These are phyloP conservation scores for Truncatella angustata DNA, from an alignment of 2,329 filamentous ascomycete genomes.

Conservation along the genomic window DNA sequence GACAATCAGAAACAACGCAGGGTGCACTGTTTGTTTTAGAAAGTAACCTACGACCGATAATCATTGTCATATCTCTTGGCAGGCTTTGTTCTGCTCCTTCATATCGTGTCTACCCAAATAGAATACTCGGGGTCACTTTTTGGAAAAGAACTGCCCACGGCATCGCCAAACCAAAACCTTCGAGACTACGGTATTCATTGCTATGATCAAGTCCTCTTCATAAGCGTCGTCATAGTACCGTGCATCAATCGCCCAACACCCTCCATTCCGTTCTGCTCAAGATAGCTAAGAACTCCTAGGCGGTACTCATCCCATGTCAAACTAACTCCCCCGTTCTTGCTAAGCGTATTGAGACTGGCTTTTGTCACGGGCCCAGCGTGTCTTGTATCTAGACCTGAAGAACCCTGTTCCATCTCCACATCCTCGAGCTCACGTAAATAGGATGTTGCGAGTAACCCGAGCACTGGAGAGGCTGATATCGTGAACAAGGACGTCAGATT, in stretches of 20 bases:
- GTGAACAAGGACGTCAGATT: slow-evolving; percentile 51
- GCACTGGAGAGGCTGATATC: slow-evolving; percentile 56
- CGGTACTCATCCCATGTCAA: slow-evolving; percentile 74
- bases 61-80: too few species aligned
- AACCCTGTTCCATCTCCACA: slow-evolving; percentile 40
- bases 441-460: slow-evolving; percentile 54
- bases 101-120: too few species aligned
- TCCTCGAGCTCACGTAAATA: slow-evolving; percentile 59
- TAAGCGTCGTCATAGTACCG: slow-evolving; percentile 76
- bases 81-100: too few species aligned
- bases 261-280: slow-evolving; percentile 61
- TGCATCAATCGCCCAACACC: slow-evolving; percentile 74
- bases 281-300: slow-evolving; percentile 65
- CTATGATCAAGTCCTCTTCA: slow-evolving; percentile 41
- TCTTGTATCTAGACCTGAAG: slow-evolving; percentile 40
- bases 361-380: slow-evolving; percentile 71
- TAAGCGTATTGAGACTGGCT: slow-evolving; percentile 60
- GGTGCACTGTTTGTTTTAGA: too few species aligned
- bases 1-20: too few species aligned
- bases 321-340: slow-evolving; percentile 61
- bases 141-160: too few species aligned
- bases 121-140: too few species aligned
- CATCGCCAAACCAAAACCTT: too few species aligned
- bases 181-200: slow-evolving; percentile 13
- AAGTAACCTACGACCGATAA: too few species aligned